Conservation (phyloP, 192 early-diverging fungal species). For the Mortierella claussenii region DNA sequence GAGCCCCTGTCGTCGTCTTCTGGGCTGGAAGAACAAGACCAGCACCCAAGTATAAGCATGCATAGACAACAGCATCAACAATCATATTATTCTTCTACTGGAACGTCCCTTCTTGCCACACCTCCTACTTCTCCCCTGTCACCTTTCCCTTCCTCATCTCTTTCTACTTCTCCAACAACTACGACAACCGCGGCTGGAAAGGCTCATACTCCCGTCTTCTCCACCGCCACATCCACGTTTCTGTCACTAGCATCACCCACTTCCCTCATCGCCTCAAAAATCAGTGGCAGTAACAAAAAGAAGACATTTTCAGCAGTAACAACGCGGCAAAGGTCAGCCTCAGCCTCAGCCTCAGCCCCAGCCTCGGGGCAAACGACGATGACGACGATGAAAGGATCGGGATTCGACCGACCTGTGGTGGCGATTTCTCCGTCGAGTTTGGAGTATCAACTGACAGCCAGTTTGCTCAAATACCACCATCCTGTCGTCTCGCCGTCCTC, state of each 20-base stretch:
- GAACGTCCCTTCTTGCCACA: background rate
- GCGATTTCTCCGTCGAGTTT: constrained; percentile 47
- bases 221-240: too few species aligned
- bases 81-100: too few species aligned
- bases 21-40: too few species aligned
- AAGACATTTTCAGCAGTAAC: too few species aligned
- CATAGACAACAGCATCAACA: background rate
- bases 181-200: background rate
- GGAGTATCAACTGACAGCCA: constrained; percentile 48
- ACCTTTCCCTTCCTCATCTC: background rate
- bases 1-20: constrained; percentile 10
- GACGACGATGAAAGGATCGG: background rate
- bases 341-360: constrained; percentile 1
- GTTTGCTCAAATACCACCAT: constrained; percentile 12
- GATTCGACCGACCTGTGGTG: constrained; percentile 7
- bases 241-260: too few species aligned
- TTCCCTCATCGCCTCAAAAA: too few species aligned
- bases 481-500: background rate
- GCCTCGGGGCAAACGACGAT: background rate
- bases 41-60: too few species aligned
- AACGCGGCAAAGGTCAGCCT: constrained; percentile 1
- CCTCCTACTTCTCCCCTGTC: background rate
- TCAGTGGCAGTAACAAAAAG: background rate
- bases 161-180: constrained; percentile 7
- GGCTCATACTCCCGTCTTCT: too few species aligned